Base-by-base conservation (phyloP, 805 yeast species). In the Dipodascopsis uninucleata region DNA sequence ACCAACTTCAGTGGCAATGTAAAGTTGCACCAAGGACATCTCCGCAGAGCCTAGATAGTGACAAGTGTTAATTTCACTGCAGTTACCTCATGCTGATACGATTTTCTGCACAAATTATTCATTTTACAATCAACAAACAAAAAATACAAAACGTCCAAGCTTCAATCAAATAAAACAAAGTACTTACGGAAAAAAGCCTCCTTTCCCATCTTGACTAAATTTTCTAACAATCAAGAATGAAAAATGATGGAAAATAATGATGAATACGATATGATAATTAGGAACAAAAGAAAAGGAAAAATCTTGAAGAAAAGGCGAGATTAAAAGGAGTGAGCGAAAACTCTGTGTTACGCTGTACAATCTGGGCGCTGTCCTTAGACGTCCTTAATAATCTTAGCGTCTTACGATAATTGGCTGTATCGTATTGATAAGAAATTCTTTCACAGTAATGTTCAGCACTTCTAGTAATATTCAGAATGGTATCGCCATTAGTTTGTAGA, bases 21-120 rank as follows among this genome's bases (percentile, higher is more conserved):
- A 90, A 57, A 93, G 72, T 70, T 93, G 96, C 41, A 90, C 84
- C 58, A 89, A 76, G 38, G 95, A 79, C 97, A 93, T 94, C 61
- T 85, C 95, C 82, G 97, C 97, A 46, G 97, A 89, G 74, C 96
- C 54, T 49, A 26, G 20, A 9, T 14, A 14, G 10, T 31, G 9
- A 7, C 6, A 3, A 16, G 20, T 16, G 28, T 31, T 25, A 29
- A 28, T 20, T 18, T 18, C 21, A 10, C 9, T 18, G 10, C 10
- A 31, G 8, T 8, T 8, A 16, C 17, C 8, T 23, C 35, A 9
- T n/a, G 9, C 10, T 31, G 10, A 10, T 9, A 10, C 14, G 17
- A 14, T 9, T 9, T 10, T 31, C 35, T n/a, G 17, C 21, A 10
- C 8, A 31, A 10, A 16, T 9, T 10, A 12, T 9, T 31, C 35